Evolutionary conservation across 2,329 filamentous ascomycete species (phyloP).

Genomic region (Paecilomyces variotii): DNA sequence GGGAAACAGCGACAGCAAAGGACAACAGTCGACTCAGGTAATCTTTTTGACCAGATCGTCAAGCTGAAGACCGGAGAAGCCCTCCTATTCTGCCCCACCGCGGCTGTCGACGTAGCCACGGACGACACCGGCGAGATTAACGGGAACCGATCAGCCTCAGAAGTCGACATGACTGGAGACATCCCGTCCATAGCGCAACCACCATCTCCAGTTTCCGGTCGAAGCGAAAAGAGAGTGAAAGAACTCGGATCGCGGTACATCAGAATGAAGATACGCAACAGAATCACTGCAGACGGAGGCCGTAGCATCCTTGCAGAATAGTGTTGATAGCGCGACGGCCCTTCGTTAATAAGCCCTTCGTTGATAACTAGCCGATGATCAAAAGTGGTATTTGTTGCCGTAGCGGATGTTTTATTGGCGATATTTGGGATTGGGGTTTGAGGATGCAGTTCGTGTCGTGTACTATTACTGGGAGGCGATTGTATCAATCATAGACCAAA

Average conservation of each 20-base stretch:
- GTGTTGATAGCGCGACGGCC: neutral
- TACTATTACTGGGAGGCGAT: too few relatives aligned
- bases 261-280: neutral
- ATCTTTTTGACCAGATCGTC: slow-evolving; percentile 41
- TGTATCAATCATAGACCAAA: too few relatives aligned
- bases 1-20: neutral
- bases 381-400: neutral
- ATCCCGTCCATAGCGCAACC: neutral
- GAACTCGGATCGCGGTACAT: slow-evolving; percentile 1
- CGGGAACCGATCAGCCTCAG: neutral
- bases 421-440: too few relatives aligned
- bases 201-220: neutral
- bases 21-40: slow-evolving; percentile 6
- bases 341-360: too few relatives aligned
- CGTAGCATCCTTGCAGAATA: slow-evolving; percentile 1
- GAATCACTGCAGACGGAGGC: neutral
- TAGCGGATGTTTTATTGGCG: too few relatives aligned
- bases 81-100: slow-evolving; percentile 42
- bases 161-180: neutral
- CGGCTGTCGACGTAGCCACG: slow-evolving; percentile 26
- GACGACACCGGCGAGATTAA: neutral
- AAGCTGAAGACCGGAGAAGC: slow-evolving; percentile 42
- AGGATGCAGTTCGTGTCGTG: too few relatives aligned
- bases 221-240: neutral
- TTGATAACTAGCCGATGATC: neutral